Evolutionary conservation across 805 yeast genomes (phyloP).

Genomic region (Candida ortonii): DNA sequence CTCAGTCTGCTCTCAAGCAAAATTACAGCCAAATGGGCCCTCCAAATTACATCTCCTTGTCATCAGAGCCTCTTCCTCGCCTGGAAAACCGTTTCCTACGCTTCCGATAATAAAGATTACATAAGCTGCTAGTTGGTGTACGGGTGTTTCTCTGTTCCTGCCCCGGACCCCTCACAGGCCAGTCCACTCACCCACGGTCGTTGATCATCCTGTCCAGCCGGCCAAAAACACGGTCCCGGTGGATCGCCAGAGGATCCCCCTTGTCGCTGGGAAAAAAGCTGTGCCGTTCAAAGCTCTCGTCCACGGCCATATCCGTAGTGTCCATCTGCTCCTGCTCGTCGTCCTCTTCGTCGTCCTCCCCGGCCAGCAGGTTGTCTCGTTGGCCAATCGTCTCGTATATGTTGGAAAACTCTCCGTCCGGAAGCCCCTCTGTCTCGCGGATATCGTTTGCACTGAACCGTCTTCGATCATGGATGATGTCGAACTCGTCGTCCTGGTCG

Average conservation of each 20-base stretch:
- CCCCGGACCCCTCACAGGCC: too few species aligned
- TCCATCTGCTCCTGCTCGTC: conserved; percentile 15
- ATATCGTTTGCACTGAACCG: conserved; percentile 30
- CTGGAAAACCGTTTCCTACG: too few species aligned
- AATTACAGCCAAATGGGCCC: too few species aligned
- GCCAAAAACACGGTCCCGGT: conserved; percentile 62
- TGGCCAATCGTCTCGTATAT: conserved; percentile 28
- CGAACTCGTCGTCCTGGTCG: conserved; percentile 38
- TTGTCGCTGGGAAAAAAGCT: conserved; percentile 55
- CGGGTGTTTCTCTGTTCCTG: too few species aligned
- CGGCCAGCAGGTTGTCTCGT: conserved; percentile 11
- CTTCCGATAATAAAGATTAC: too few species aligned
- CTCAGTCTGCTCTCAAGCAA: too few species aligned
- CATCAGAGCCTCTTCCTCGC: too few species aligned
- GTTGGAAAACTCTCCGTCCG: conserved; percentile 32
- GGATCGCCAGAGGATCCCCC: conserved; percentile 59
- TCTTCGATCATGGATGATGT: conserved; percentile 32
- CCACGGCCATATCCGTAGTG: conserved; percentile 12
- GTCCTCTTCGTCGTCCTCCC: conserved; percentile 15
- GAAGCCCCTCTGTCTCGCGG: conserved; percentile 29
- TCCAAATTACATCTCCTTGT: too few species aligned
- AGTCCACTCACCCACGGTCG: too few species aligned
- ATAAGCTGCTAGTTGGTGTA: too few species aligned
- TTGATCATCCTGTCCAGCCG: conserved; percentile 54
- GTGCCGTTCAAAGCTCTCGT: conserved; percentile 38